Conservation (phyloP, 495 filamentous ascomycete species). For the Lichina pygmaea region DNA sequence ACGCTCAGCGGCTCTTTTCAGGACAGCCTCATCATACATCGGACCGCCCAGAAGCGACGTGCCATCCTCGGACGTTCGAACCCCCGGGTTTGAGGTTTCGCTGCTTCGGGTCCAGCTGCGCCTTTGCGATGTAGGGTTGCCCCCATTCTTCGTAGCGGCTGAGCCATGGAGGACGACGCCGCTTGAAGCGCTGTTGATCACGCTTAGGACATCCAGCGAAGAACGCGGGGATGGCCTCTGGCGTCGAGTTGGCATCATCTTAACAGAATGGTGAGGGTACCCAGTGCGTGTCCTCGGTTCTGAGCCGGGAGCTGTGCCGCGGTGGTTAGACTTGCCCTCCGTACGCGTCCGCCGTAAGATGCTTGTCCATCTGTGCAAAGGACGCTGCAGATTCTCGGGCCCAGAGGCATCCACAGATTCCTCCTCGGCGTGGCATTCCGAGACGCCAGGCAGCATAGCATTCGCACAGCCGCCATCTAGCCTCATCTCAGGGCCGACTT, state of each 20-base stretch:
- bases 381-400: neutral
- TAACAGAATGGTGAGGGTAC: no score
- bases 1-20: conserved; percentile 41
- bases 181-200: conserved; percentile 48
- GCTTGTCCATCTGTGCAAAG: neutral
- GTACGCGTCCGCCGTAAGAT: neutral
- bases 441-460: no score
- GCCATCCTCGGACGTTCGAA: conserved; percentile 41
- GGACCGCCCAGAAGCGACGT: conserved; percentile 21
- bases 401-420: no score
- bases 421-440: no score
- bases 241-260: neutral
- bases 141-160: conserved; percentile 25
- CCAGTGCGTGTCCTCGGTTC: no score
- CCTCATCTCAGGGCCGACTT: no score
- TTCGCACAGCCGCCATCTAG: no score
- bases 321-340: neutral
- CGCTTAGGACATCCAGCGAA: conserved; percentile 46
- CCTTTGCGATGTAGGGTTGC: conserved; percentile 22
- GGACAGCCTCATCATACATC: conserved; percentile 41
- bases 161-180: conserved; percentile 26
- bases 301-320: no score
- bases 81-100: conserved; percentile 27
- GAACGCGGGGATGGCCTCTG: conserved; percentile 31
- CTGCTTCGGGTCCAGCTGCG: conserved; percentile 35